Base-by-base conservation (phyloP, 2,329 filamentous ascomycete genomes). In the Xylariomycetidae sp. region DNA sequence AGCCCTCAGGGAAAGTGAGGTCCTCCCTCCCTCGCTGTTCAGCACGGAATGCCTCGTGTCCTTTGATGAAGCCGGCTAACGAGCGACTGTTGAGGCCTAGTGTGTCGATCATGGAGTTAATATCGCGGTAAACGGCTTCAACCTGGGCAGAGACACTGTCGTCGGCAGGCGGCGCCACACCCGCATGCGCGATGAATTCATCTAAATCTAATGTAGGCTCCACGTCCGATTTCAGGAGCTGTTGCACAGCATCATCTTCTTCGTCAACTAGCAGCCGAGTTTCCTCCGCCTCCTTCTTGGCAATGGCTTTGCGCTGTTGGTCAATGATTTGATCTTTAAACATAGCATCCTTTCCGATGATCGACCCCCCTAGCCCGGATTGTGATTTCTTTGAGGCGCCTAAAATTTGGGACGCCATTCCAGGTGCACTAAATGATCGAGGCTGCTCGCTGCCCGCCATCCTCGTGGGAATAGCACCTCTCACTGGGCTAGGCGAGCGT, bases 31-130 rank as follows among this genome's bases (percentile, higher is more conserved):
- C 72, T 19, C 84, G 72, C 8, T 64, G 62, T 22, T 76, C 64
- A 32, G 72, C 67, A 31, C 66, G 59, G 26, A 68, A 61, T 31
- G 78, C 66, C 9, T 68, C 69, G 46, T 94, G 85, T 6, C 82
- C 86, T 35, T 75, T 70, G 27, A 89, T 69, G 44, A 82, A 83
- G 9, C 67, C 67, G 30, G 70, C 68, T 23, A 90, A 75, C 5
- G 85, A 79, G 12, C 75, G 69, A 9, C 69, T 79, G 54, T 97
- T 97, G 31, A 96, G 73, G 8, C 90, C 90, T 25, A 97, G 66
- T 0, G 86, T 90, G 50, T 96, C 88, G 27, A 98, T 81, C 92
- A 97, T 98, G 10, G 85, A 85, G 58, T 92, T 90, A 55, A 90
- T 85, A 50, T 90, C 86, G 27, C 83, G 75, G 56, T 86, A 92